A percentile compares a stretch with the other conserved stretches of the same genome.
These are phyloP conservation scores for Mycosphaerella arachidis DNA, from an alignment of 2,329 filamentous ascomycete species.

Conservation along the genomic window DNA sequence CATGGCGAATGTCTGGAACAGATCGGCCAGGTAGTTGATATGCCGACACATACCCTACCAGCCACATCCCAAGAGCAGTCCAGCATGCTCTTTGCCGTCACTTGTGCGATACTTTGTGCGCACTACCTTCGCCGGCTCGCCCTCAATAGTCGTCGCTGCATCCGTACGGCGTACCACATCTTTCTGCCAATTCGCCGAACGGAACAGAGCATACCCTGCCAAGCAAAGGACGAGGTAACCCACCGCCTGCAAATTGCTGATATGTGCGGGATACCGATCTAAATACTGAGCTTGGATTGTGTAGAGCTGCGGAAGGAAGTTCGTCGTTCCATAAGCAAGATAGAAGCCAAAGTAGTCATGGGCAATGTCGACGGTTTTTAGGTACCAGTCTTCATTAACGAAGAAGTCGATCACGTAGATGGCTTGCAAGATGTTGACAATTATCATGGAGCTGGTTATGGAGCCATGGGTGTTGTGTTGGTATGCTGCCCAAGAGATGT, in stretches of 20 bases:
- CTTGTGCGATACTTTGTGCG: not conserved
- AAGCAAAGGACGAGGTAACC: not conserved
- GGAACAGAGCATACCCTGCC: not conserved
- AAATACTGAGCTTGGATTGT: constrained; percentile 21
- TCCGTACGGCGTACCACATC: not conserved
- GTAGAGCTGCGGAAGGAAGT: not conserved
- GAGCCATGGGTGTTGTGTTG: constrained; percentile 16
- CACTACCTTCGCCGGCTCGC: not conserved
- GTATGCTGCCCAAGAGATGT: constrained; percentile 17
- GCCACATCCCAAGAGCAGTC: not conserved
- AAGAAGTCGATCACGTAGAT: constrained; percentile 22
- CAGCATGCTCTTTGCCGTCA: not conserved
- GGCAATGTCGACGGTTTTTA: constrained; percentile 7
- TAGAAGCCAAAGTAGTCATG: not conserved
- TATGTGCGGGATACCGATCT: constrained; percentile 15
- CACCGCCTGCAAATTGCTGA: not conserved
- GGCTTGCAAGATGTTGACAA: constrained; percentile 17
- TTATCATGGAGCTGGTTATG: constrained; percentile 17
- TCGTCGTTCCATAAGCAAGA: not conserved
- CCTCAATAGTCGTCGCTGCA: not conserved
- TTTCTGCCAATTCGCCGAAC: not conserved
- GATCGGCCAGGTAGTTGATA: constrained; percentile 2
- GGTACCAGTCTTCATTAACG: constrained; percentile 21
- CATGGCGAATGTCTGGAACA: constrained; percentile 14
- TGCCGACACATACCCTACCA: not conserved